Conservation (phyloP, 306 rosid genomes). For the Cicer bijugum region DNA sequence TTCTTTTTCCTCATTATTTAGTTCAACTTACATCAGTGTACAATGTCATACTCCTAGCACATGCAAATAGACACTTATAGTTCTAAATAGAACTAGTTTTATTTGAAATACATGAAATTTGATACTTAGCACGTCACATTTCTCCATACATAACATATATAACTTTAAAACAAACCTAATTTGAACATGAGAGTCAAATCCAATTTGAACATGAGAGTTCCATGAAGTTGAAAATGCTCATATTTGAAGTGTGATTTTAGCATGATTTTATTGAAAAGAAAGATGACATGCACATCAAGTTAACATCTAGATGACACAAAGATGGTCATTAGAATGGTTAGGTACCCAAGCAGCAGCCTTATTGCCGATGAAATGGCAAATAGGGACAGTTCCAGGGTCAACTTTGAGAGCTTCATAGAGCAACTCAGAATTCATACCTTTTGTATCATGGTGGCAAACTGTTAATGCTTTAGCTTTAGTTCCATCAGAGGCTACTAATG, state of each 20-base stretch:
- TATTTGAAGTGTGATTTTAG: background rate
- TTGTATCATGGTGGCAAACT: constrained; percentile 38
- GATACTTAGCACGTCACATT: background rate
- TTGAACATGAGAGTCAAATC: no score
- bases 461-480: constrained; percentile 17
- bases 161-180: background rate
- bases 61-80: background rate
- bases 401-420: constrained; percentile 30
- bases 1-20: background rate
- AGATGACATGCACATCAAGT: background rate
- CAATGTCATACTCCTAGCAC: background rate
- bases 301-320: background rate
- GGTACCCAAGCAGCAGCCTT: constrained; percentile 6
- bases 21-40: background rate
- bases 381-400: constrained; percentile 1
- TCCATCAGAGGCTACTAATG: constrained; percentile 20
- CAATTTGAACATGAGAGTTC: background rate
- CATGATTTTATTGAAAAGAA: background rate
- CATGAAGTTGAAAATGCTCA: background rate
- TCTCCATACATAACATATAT: background rate
- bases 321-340: background rate
- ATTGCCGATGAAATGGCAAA: background rate
- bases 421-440: constrained; percentile 21
- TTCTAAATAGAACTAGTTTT: background rate
- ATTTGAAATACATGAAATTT: background rate